Base-by-base conservation (phyloP, 1,284 basidiomycete genomes). In the Schizopora paradoxa region DNA sequence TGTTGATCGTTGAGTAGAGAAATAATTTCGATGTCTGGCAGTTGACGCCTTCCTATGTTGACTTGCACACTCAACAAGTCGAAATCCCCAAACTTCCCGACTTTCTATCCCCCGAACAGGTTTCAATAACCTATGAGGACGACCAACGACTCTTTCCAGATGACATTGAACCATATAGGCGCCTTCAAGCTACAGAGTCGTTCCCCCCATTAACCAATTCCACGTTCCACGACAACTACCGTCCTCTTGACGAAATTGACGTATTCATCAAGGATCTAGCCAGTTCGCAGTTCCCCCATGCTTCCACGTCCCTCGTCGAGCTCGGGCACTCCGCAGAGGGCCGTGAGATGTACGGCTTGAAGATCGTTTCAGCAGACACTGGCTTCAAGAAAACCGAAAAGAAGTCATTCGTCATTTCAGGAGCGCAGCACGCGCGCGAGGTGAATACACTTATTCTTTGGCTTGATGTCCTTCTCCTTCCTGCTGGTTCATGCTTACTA, bases 401-500 rank as follows among this genome's bases (percentile, higher is more conserved):
- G 21, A 59, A 61, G 51, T 74, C 81, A 11, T 76, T 91, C 54
- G 74, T 90, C n/a, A 68, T 91, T 35, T 68, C 77, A 5, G 83
- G 83, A 6, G 83, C 86, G 0, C 85, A 88, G 58, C 89, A 91
- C 62, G 85, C 86, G 18, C 72, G 88, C 33, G 87, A 91, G 73
- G 83, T 83, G 49, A 28, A 70, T 62, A 28, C 41, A 29, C 41
- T 35, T 37, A 48, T 13, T 27, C n/a, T 48, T 21, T 19, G 32
- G 14, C 25, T n/a, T 44, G 29, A 26, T 29, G 43, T 28, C 39
- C 53, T 57, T 52, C 52, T 14, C 22, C 49, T 43, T n/a, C 11
- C 13, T 19, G 6, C 27, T n/a, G 19, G 14, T 28, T 21, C 18
- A 48, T 2, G 31, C n/a, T 40, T 25, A 42, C 7, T n/a, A n/a